phyloP scores from a whole-genome alignment of 148 eudicot genomes.

The Selenicereus undatus region DNA sequence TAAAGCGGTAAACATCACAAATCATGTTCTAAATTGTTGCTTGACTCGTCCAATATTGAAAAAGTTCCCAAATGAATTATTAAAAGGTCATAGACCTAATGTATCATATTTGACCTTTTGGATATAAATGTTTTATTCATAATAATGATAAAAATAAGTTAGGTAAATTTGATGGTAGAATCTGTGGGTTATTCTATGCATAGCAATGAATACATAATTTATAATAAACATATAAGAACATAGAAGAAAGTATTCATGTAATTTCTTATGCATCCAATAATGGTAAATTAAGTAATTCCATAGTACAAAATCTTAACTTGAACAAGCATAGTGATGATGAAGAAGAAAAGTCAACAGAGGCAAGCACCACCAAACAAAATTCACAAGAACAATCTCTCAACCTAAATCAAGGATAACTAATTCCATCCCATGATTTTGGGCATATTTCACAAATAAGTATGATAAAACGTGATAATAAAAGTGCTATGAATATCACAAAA shows the following conservation, averaged over 20 bases:
- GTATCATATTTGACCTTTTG: background rate
- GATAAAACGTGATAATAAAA: too few relatives aligned
- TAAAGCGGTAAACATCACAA: too few relatives aligned
- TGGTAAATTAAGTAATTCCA: too few relatives aligned
- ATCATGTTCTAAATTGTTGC: background rate
- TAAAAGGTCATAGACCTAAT: background rate
- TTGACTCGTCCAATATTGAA: background rate
- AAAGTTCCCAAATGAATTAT: background rate
- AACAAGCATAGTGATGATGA: background rate
- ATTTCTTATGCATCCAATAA: background rate
- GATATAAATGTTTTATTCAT: background rate
- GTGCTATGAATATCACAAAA: background rate
- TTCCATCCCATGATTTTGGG: too few relatives aligned
- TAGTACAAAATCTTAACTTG: too few relatives aligned
- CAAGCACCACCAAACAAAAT: too few relatives aligned
- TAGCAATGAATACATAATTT: background rate
- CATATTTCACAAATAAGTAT: too few relatives aligned
- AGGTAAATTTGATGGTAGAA: background rate
- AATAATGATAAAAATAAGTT: background rate
- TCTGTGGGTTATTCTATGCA: background rate
- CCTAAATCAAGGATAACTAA: too few relatives aligned
- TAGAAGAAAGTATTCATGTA: background rate
- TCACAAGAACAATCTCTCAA: too few relatives aligned
- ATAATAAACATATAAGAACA: background rate
- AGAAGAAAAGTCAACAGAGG: too few relatives aligned